Evolutionary conservation across 495 filamentous ascomycete species (phyloP), one percentile per base, ranked within the genome.

Genomic region (Podospora tetraspora): DNA sequence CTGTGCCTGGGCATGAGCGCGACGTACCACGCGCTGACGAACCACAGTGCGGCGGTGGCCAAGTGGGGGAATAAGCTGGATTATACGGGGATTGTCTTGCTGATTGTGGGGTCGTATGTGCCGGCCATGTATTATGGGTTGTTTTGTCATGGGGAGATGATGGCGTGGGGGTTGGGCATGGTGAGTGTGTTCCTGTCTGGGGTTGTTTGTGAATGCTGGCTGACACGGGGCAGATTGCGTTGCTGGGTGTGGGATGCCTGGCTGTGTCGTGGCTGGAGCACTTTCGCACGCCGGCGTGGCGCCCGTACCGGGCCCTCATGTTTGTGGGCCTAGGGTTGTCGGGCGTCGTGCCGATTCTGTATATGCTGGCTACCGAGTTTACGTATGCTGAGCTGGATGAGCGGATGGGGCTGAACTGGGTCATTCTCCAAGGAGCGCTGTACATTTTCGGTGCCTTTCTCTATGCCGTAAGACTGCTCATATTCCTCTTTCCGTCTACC

Each of bases 91-190:
- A 98, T 97, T 74, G 90, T 97, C 32, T 85, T 90, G 62, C 79
- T 97, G 70, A 97, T 97, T 69, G 89, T 92, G 70, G 93, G 94
- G 37, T 93, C 90, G 75, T 96, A 91, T 73, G 86, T 96, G 22
- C 92, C 94, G 3, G 89, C 90, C 60, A 77, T 97, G 66, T 96
- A 91, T 80, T 98, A 96, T 75, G 94, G 91, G 3, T 92, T 96
- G 73, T 90, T 86, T 73, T 92, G 89, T 70, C 76, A 86, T 43
- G 83, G 86, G 22, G 72, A 76, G 9, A 76, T 93, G 68, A 85
- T 90, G 77, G 82, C 80, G 34, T 73, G 84, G 29, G 97, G 97
- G 75, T 88, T 92, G 84, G 84, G 83, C 3, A 92, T 92, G 86
- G 90, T 91, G 75, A 68, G 81, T 75, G 8, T 62, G 8, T 9